Conservation (phyloP, 345 rosid species). For the Laguncularia racemosa region DNA sequence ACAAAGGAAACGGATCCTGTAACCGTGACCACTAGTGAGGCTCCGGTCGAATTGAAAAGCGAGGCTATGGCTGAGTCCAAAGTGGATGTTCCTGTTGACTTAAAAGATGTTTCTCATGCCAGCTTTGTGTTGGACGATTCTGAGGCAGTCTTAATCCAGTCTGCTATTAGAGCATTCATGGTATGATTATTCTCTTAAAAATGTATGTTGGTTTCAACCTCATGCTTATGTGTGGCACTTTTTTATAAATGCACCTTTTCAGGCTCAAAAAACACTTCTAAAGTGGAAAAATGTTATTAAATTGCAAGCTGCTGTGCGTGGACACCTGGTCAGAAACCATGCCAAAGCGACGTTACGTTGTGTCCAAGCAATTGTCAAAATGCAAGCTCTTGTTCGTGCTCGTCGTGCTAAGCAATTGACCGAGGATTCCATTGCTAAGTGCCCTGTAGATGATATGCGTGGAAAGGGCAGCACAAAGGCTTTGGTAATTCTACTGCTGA, state of each 20-base stretch:
- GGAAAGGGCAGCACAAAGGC: constrained; percentile 21
- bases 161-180: constrained; percentile 51
- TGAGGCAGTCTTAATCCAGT: constrained; percentile 41
- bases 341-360: constrained; percentile 87
- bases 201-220: not conserved
- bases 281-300: constrained; percentile 64
- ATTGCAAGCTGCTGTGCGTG: constrained; percentile 92
- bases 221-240: not conserved
- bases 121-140: constrained; percentile 33
- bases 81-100: not conserved
- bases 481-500: constrained; percentile 26
- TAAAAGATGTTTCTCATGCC: constrained; percentile 15
- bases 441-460: constrained; percentile 14
- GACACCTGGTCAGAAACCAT: constrained; percentile 82
- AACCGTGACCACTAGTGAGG: constrained; percentile 3
- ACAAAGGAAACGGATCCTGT: constrained; percentile 16
- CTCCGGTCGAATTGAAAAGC: constrained; percentile 7
- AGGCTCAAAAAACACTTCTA: constrained; percentile 61
- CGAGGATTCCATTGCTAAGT: constrained; percentile 18
- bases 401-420: constrained; percentile 38
- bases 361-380: constrained; percentile 80
- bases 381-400: constrained; percentile 84
- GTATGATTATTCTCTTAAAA: constrained; percentile 20
- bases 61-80: constrained; percentile 14
- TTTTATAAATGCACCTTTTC: constrained; percentile 8